Conservation (phyloP, 257 asterid genomes). For the Hygrophila difformis region DNA sequence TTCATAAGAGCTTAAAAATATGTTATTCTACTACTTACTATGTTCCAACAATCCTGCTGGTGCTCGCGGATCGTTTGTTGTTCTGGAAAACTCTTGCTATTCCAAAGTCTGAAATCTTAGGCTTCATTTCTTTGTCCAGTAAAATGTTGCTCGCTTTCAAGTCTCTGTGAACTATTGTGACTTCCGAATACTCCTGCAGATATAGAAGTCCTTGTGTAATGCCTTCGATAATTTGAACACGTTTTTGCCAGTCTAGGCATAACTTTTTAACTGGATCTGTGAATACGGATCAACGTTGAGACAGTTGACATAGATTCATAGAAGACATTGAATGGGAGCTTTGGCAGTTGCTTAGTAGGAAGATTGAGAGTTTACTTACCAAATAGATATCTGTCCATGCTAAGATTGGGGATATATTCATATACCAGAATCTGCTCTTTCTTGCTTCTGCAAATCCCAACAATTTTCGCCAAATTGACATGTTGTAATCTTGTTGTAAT, state of each 20-base stretch:
- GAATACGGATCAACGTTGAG: neutral
- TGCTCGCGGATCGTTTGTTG: slow-evolving; percentile 24
- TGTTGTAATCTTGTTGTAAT: slow-evolving; percentile 29
- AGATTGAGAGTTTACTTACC: slow-evolving; percentile 9
- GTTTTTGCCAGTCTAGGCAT: slow-evolving; percentile 24
- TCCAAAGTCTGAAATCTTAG: too few species aligned
- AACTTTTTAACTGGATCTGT: slow-evolving; percentile 21
- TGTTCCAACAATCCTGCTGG: slow-evolving; percentile 29
- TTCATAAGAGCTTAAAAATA: too few species aligned
- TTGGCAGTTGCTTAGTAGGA: slow-evolving; percentile 3
- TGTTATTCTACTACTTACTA: slow-evolving; percentile 29
- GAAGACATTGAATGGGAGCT: too few species aligned
- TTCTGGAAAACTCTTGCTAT: slow-evolving; percentile 26
- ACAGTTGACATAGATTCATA: too few species aligned
- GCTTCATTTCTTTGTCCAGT: too few species aligned
- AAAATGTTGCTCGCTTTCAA: too few species aligned
- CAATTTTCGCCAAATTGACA: slow-evolving; percentile 24
- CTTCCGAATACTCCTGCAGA: slow-evolving; percentile 33
- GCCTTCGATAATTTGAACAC: slow-evolving; percentile 29
- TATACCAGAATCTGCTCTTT: slow-evolving; percentile 31
- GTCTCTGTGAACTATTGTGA: too few species aligned
- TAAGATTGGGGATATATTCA: slow-evolving; percentile 26
- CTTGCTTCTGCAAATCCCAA: slow-evolving; percentile 21
- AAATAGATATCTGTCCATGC: slow-evolving; percentile 25
- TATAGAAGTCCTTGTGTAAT: slow-evolving; percentile 38